Base-by-base conservation (phyloP, 73 alveolate genomes). In the Paramecium sexaurelia region DNA sequence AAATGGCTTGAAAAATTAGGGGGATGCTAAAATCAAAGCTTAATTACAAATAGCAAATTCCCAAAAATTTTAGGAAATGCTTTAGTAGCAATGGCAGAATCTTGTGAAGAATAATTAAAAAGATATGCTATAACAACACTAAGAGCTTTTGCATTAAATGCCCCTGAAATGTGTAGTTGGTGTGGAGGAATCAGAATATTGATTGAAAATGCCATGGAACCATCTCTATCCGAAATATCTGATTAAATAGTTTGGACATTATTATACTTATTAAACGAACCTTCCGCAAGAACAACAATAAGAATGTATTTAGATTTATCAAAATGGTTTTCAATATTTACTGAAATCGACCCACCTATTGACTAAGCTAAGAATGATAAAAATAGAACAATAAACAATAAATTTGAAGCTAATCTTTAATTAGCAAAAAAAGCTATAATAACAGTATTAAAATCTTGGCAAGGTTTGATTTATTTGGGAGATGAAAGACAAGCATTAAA, bases 221-320 rank as follows among this genome's bases (percentile, higher is more conserved):
- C 84, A 1, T 29, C 51, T 13, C 29, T 87, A 24, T 73, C 86
- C 29, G 73, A 26, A 20, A 40, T 67, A 39, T 87, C 93, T 19
- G 93, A 87, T 29, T 57, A 73, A 11, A 87, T 87, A 17, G 90
- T 87, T 7, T 87, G 86, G 86, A 55, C 93, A 36, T 41, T 87
- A 24, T 55, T 87, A 20, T 87, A 67, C 69, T 87, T 87, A 40
- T 26, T 87, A 5, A 87, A 87, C 69, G 93, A 87, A n/a, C 93
- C 93, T 20, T 73, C 51, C 8, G 85, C 69, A 22, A 37, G 93
- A 39, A 67, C 75, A 10, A 67, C 86, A 39, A 87, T 87, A 15
- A 57, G 93, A 66, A 56, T 67, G 69, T 87, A 87, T 87, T 69
- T 87, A n/a, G 93, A 87, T 87, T 87, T 87, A 51, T 55, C 93